These are phyloP conservation scores for Candida pseudoviswanathii DNA, from an alignment of 1,139 yeast species.

Conservation along the genomic window DNA sequence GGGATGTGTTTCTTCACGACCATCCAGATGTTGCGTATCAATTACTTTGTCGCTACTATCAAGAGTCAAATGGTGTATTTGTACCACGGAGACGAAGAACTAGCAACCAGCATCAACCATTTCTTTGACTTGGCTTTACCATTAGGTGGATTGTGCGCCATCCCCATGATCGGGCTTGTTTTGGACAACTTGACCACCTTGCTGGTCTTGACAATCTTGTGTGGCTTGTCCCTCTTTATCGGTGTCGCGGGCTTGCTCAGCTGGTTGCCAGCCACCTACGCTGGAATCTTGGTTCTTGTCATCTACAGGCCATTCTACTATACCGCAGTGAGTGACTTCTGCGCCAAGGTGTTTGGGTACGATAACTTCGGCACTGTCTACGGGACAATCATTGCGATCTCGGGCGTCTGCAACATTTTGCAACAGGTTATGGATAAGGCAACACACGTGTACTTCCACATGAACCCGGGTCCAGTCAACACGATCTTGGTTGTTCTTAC, in stretches of 20 bases:
- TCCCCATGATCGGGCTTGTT: conserved; percentile 83
- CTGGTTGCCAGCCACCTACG: conserved; percentile 51
- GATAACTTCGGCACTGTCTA: conserved; percentile 91
- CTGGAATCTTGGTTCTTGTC: conserved; percentile 73
- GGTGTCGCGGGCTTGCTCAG: conserved; percentile 70
- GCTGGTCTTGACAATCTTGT: conserved; percentile 54
- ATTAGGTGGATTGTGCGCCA: conserved; percentile 79
- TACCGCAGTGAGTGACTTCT: conserved; percentile 87
- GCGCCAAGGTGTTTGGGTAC: conserved; percentile 92
- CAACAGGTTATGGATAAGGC: conserved; percentile 69
- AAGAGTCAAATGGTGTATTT: conserved; percentile 75
- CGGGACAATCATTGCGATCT: conserved; percentile 78
- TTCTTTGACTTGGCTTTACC: conserved; percentile 87
- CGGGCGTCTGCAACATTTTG: conserved; percentile 74
- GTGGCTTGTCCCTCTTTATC: conserved; percentile 56
- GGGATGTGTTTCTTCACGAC: conserved; percentile 79
- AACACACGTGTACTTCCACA: conserved; percentile 66
- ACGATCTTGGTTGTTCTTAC: conserved; percentile 54
- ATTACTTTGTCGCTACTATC: conserved; percentile 88
- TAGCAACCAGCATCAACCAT: conserved; percentile 63
- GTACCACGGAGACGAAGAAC: conserved; percentile 48
- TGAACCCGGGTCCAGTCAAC: conserved; percentile 83
- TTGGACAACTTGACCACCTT: conserved; percentile 74
- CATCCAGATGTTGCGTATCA: conserved; percentile 86
- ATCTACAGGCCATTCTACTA: conserved; percentile 88